Evolutionary conservation across 1,284 basidiomycete genomes (phyloP), one percentile per base, ranked within the genome.

Genomic region (Laetiporus sulphureus): DNA sequence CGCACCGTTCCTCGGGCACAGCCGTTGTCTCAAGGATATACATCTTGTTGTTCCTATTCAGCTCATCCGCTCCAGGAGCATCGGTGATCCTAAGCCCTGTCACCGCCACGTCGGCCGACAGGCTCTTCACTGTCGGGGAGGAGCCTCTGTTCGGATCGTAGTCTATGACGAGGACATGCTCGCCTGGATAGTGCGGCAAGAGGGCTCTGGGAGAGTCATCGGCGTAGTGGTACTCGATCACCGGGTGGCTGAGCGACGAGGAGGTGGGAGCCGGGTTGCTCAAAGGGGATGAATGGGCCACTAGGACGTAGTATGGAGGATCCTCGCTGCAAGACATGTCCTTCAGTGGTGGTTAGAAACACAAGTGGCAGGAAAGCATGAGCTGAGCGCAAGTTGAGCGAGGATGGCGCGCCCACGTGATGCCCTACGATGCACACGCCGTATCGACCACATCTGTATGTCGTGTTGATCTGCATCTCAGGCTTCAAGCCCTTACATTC

Each of bases 151-250:
- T 41, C 24, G 67, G 70, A 49, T 79, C 73, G 50, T 77, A 79
- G 57, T 87, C 75, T 34, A 90, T 68, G 22, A 90, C 68, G 2
- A 90, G 64, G 20, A 89, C 76, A 52, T 81, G 81, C 57, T 86
- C 81, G 32, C 73, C 69, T 7, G 72, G 65, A 32, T 67, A 67
- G 32, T 65, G 68, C 11, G 83, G 80, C 23, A 86, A 62, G 6
- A 88, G 59, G 8, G 72, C 60, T 18, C 74, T 60, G 1, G 83
- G 79, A 0, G 78, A 69, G 55, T 90, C 86, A 52, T 90, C 85
- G 19, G 77, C 73, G 57, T 86, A 90, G 52, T 84, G 81, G 57
- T 89, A 89, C 53, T 88, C 80, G n/a, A 90, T 77, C 38, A 66
- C 60, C 5, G 83, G 82, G 56, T 90, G 86, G n/a, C 70, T 63